These are phyloP conservation scores for Penicillium decumbens DNA, from an alignment of 2,329 filamentous ascomycete species.

Conservation along the genomic window DNA sequence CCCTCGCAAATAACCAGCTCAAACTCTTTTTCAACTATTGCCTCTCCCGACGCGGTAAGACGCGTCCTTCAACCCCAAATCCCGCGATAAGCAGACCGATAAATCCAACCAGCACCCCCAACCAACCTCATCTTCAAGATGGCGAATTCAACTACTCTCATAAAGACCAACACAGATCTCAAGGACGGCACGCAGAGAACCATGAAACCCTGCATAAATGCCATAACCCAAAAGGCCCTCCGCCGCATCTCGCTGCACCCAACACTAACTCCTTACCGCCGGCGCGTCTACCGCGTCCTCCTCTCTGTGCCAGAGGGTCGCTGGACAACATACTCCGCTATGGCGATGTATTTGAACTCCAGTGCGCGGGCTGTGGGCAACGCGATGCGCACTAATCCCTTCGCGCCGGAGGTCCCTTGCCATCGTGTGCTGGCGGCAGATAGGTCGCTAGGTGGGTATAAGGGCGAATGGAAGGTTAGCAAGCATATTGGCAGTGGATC, in stretches of 20 bases:
- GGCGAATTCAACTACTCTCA: not conserved
- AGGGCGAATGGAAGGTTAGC: conserved; percentile 48
- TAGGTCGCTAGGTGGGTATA: conserved; percentile 54
- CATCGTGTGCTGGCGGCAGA: conserved; percentile 74
- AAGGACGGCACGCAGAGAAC: not conserved
- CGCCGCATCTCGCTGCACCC: conserved; percentile 42
- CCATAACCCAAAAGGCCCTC: conserved; percentile 29
- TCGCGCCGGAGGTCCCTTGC: conserved; percentile 75
- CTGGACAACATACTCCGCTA: conserved; percentile 71
- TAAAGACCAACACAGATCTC: not conserved
- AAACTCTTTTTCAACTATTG: not conserved
- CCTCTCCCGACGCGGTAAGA: not conserved
- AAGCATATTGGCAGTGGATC: conserved; percentile 29
- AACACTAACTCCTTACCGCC: conserved; percentile 49
- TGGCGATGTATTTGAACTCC: conserved; percentile 64
- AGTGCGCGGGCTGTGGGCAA: conserved; percentile 74
- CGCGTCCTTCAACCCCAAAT: not conserved
- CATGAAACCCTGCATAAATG: not conserved
- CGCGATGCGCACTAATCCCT: conserved; percentile 71
- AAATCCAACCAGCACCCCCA: not conserved
- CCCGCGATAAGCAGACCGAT: not conserved
- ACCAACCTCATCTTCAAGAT: not conserved
- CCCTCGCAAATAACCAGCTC: not conserved
- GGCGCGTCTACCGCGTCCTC: conserved; percentile 62
- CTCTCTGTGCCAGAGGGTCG: conserved; percentile 70